Evolutionary conservation across 2,329 filamentous ascomycete genomes (phyloP).

Genomic region (Bipolaris oryzae): DNA sequence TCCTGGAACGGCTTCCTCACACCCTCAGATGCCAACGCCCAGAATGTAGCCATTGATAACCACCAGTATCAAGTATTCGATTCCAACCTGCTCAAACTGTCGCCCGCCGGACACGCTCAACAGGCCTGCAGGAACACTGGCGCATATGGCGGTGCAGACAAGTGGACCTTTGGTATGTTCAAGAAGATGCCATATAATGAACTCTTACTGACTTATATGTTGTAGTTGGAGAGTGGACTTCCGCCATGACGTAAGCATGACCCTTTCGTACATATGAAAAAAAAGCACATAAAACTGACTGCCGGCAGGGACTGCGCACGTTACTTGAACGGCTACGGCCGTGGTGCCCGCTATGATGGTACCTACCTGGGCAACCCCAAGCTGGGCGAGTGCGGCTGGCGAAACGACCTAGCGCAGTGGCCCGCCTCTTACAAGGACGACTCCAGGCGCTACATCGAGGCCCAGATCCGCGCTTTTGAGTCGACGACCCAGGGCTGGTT

Average conservation of each 20-base stretch:
- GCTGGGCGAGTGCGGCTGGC: slow-evolving; percentile 62
- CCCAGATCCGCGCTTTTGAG: slow-evolving; percentile 61
- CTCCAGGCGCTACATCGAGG: slow-evolving; percentile 59
- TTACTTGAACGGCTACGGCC: slow-evolving; percentile 60
- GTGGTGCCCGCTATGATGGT: slow-evolving; percentile 67
- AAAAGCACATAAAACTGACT: neutral
- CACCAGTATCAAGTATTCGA: slow-evolving; percentile 73
- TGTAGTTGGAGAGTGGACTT: slow-evolving; percentile 73
- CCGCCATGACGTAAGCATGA: slow-evolving; percentile 61
- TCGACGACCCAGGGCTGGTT: slow-evolving; percentile 60
- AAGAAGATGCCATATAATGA: neutral
- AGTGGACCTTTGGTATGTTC: slow-evolving; percentile 57
- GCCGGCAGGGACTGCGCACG: slow-evolving; percentile 55
- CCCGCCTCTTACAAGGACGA: slow-evolving; percentile 53
- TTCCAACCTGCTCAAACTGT: slow-evolving; percentile 56
- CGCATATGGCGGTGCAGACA: slow-evolving; percentile 61
- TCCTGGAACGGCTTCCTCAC: slow-evolving; percentile 68
- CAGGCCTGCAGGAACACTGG: slow-evolving; percentile 61
- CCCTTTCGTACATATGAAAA: neutral
- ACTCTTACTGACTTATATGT: slow-evolving; percentile 3
- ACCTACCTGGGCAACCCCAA: slow-evolving; percentile 55
- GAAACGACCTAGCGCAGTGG: slow-evolving; percentile 58
- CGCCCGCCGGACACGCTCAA: slow-evolving; percentile 60
- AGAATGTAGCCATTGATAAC: slow-evolving; percentile 67
- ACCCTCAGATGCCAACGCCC: slow-evolving; percentile 55